Evolutionary conservation across 176 grass and related monocot genomes (phyloP).

Genomic region (Musa beccarii): DNA sequence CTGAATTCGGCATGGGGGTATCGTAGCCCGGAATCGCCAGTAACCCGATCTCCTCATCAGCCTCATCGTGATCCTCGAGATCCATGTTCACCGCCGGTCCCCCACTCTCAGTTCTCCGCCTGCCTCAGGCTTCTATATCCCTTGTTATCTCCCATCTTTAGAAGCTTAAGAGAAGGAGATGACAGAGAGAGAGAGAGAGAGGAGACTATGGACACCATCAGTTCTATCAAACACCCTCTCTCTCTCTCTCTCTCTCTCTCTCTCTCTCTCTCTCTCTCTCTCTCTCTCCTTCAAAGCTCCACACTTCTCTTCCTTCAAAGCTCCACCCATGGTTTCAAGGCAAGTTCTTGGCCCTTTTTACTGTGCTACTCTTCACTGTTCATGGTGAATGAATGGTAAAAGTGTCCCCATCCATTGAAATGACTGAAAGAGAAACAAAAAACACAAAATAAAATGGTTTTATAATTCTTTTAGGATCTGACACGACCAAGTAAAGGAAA

Average conservation of each 20-base stretch:
- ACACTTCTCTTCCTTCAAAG: not conserved
- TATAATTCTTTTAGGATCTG: too few relatives aligned
- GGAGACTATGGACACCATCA: too few relatives aligned
- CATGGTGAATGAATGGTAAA: not conserved
- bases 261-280: not conserved
- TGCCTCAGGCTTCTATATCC: not conserved
- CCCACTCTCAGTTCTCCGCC: not conserved
- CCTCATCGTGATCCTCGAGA: conserved; percentile 46
- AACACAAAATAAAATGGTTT: too few relatives aligned
- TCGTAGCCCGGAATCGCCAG: conserved; percentile 52
- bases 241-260: not conserved
- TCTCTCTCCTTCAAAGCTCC: not conserved
- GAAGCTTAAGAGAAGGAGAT: too few relatives aligned
- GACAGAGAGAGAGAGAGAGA: too few relatives aligned
- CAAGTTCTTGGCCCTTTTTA: not conserved
- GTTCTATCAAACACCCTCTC: not conserved
- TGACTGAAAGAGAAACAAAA: not conserved
- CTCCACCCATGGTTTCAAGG: not conserved
- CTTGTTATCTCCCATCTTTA: not conserved
- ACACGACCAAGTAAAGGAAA: too few relatives aligned
- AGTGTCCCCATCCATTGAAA: not conserved
- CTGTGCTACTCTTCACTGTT: not conserved
- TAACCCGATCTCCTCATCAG: conserved; percentile 37
- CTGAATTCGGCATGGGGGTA: not conserved
- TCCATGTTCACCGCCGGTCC: conserved; percentile 31